phyloP scores from a whole-genome alignment of 257 asterid genomes.

The Primulina eburnea region DNA sequence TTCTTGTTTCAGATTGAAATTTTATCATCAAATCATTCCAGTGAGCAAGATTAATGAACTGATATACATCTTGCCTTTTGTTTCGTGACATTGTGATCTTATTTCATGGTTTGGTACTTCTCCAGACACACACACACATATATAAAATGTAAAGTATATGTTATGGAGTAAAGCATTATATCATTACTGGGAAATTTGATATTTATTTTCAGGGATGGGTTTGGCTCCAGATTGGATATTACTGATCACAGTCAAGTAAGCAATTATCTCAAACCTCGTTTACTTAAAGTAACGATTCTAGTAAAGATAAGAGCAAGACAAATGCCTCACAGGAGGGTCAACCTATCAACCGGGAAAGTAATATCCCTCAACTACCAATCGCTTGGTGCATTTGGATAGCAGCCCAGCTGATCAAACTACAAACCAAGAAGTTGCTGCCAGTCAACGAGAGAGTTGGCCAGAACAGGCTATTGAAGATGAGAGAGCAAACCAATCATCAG shows the following conservation, averaged over 20 bases:
- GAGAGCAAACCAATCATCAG: conserved; percentile 32
- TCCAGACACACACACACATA: background rate
- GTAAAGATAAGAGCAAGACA: conserved; percentile 59
- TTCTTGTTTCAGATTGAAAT: too few species aligned
- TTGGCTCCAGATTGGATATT: conserved; percentile 75
- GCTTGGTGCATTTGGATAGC: background rate
- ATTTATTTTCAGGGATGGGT: conserved; percentile 64
- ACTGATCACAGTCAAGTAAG: conserved; percentile 71
- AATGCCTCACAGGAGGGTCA: conserved; percentile 31
- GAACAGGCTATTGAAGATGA: conserved; percentile 29
- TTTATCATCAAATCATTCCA: too few species aligned
- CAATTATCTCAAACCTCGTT: conserved; percentile 53
- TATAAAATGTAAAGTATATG: too few species aligned
- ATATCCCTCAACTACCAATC: too few species aligned
- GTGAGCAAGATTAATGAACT: too few species aligned
- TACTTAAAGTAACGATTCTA: conserved; percentile 31
- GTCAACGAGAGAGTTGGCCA: conserved; percentile 29
- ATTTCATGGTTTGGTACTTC: background rate
- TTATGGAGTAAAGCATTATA: too few species aligned
- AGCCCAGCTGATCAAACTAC: background rate
- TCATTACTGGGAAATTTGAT: too few species aligned
- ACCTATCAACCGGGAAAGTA: too few species aligned
- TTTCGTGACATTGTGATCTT: background rate
- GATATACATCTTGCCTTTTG: too few species aligned
- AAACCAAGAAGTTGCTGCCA: conserved; percentile 19